Evolutionary conservation across 805 yeast genomes (phyloP).

Genomic region (Debaryomyces prosopidis): DNA sequence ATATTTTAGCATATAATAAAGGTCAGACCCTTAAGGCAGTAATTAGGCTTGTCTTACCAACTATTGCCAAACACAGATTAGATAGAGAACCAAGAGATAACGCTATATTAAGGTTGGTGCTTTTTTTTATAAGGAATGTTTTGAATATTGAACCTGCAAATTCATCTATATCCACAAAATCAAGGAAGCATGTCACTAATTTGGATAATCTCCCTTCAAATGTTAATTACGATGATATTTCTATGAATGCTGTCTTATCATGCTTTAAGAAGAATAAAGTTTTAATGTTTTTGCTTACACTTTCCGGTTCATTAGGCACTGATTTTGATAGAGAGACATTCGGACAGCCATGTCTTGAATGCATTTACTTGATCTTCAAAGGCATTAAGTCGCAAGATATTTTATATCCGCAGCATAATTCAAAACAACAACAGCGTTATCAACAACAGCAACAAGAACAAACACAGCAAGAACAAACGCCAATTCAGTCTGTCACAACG

Average conservation of each 20-base stretch:
- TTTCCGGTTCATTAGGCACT: slow-evolving; percentile 61
- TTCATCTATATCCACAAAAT: slow-evolving; percentile 47
- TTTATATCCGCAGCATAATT: slow-evolving; percentile 8
- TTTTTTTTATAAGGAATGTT: slow-evolving; percentile 77
- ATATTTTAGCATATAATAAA: slow-evolving; percentile 53
- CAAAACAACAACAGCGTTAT: slow-evolving; percentile 1
- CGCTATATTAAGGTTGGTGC: slow-evolving; percentile 67
- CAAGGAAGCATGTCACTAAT: slow-evolving; percentile 30
- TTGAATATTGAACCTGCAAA: slow-evolving; percentile 73
- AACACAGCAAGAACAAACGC: slow-evolving; percentile 15
- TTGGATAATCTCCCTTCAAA: slow-evolving; percentile 54
- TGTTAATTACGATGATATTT: slow-evolving; percentile 64
- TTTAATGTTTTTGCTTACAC: slow-evolving; percentile 67
- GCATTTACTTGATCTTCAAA: slow-evolving; percentile 60
- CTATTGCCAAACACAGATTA: slow-evolving; percentile 48
- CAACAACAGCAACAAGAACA: slow-evolving; percentile 2
- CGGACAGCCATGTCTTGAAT: slow-evolving; percentile 66
- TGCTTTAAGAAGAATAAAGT: slow-evolving; percentile 73
- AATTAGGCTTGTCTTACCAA: slow-evolving; percentile 65
- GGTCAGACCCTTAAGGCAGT: slow-evolving; percentile 71
- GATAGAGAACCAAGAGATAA: slow-evolving; percentile 73
- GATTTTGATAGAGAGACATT: slow-evolving; percentile 65
- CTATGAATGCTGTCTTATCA: slow-evolving; percentile 54
- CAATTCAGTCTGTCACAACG: slow-evolving; percentile 13
- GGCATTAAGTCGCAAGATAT: slow-evolving; percentile 49